Evolutionary conservation across 108 stramenopile species (phyloP).

Genomic region (Fragilariopsis cylindrus): DNA sequence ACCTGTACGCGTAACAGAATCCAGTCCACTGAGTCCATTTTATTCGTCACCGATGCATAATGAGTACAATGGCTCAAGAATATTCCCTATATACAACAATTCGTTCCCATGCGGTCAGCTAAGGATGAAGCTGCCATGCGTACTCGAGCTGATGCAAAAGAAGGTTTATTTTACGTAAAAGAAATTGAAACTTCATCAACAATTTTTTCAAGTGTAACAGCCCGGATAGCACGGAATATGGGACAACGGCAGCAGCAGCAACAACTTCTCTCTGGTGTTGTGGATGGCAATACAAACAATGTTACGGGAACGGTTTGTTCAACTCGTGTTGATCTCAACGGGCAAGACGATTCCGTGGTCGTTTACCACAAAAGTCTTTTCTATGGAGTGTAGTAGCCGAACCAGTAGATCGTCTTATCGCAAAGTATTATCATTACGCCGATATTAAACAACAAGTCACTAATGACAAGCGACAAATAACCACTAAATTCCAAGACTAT

Average conservation of each 20-base stretch:
- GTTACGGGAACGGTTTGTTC: slow-evolving; percentile 16
- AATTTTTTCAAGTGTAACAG: slow-evolving; percentile 35
- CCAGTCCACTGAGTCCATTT: slow-evolving; percentile 33
- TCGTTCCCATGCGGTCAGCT: slow-evolving; percentile 34
- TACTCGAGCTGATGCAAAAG: slow-evolving; percentile 12
- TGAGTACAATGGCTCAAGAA: slow-evolving; percentile 30
- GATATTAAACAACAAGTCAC: not conserved
- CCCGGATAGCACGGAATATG: slow-evolving; percentile 28
- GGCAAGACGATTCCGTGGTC: slow-evolving; percentile 20
- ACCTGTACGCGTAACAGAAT: slow-evolving; percentile 19
- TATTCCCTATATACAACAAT: slow-evolving; percentile 23
- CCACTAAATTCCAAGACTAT: slow-evolving; percentile 15
- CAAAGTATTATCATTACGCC: slow-evolving; percentile 32
- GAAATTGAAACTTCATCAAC: slow-evolving; percentile 33
- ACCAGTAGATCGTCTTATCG: slow-evolving; percentile 38
- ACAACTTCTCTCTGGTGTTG: not conserved
- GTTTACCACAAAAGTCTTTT: slow-evolving; percentile 26
- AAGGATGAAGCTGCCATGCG: not conserved
- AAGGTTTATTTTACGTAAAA: slow-evolving; percentile 37
- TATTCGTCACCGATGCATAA: slow-evolving; percentile 10
- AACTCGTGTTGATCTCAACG: slow-evolving; percentile 18
- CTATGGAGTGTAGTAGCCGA: slow-evolving; percentile 51
- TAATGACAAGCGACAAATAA: not conserved
- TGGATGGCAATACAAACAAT: not conserved
- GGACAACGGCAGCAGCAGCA: not conserved